Base-by-base conservation (phyloP, 2,329 filamentous ascomycete species). In the Penicillium sp. region DNA sequence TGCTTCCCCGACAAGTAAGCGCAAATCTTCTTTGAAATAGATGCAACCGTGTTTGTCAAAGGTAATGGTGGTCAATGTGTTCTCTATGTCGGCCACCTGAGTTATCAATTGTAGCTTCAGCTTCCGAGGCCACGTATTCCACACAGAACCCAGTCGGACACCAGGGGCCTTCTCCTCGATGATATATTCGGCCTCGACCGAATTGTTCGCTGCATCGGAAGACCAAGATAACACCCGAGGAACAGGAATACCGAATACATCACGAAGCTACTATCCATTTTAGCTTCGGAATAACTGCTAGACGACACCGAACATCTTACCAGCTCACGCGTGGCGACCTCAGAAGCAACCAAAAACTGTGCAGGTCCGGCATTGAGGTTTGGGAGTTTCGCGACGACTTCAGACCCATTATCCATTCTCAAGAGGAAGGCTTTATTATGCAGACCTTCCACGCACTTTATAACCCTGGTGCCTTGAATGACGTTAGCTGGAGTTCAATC, bases 341-440 rank as follows among this genome's bases (percentile, higher is more conserved):
- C 58, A 29, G 59, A 62, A 5, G 61, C 56, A 29, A 47, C 49
- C 2, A 49, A 50, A 40, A 51, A 55, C 34, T 45, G 51, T 8
- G 54, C 39, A 41, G 57, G 54, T 5, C 60, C 59, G 4, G 60
- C 60, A 41, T 65, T 65, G 0, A 60, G 61, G 33, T 63, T 65
- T 12, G 59, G 61, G 25, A 65, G 51, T 43, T 61, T 60, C 5
- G 55, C 61, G 43, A 63, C 47, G n/a, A 64, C 56, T 44, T 65
- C 61, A 0, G 40, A 39, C 4, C 60, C 62, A 48, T 64, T 62
- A 36, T 63, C 54, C 58, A 64, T 62, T n/a, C 54, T 60, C 48
- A 72, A 51, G 4, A 65, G 46, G 41, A 71, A 67, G n/a, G 64
- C 64, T 61, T 69, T 55, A 49, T 64, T 69, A 47, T 59, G 59